Base-by-base conservation (phyloP, 73 alveolate species). In the Tetrahymena borealis region DNA sequence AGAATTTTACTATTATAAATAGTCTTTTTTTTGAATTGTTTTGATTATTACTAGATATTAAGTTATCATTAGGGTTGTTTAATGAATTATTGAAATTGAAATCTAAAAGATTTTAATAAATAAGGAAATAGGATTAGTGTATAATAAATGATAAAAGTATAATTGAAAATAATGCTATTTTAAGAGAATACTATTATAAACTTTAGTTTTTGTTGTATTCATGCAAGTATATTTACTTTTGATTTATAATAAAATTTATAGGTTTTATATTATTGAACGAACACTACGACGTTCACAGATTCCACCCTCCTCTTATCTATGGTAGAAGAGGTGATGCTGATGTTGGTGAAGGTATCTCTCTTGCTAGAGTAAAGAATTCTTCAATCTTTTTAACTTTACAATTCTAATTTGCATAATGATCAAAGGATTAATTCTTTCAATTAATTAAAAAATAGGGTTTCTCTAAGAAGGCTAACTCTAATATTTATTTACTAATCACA, bases 261-360 rank as follows among this genome's bases (percentile, higher is more conserved):
- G 85, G 97, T 31, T 94, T 94, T 33, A 91, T 43, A 31, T 42
- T 94, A 37, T 36, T 85, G 31, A 94, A 94, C 78, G 97, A 96
- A 78, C 99, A 98, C 91, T 98, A 97, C 94, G 99, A 98, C 91
- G 99, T 98, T 11, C 99, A 98, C 92, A 97, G 99, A 95, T 98
- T 96, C 98, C 99, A 98, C 93, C 99, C 99, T 32, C 99, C 99
- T 36, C 99, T 98, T 40, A 91, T 98, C 90, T 98, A 98, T 93
- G 99, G 99, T 78, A 96, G 99, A 98, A 95, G 99, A 94, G 99
- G 99, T n/a, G 99, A 98, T 38, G 99, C 99, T 20, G 99, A 98
- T 60, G 99, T 97, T 33, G 99, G 99, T 37, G 99, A 98, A 96
- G 99, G 99, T 9, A 98, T 98, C 85, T 96, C 99, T 90, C 94